Conservation (phyloP, 2,329 filamentous ascomycete genomes). For the Cercospora citrullina region DNA sequence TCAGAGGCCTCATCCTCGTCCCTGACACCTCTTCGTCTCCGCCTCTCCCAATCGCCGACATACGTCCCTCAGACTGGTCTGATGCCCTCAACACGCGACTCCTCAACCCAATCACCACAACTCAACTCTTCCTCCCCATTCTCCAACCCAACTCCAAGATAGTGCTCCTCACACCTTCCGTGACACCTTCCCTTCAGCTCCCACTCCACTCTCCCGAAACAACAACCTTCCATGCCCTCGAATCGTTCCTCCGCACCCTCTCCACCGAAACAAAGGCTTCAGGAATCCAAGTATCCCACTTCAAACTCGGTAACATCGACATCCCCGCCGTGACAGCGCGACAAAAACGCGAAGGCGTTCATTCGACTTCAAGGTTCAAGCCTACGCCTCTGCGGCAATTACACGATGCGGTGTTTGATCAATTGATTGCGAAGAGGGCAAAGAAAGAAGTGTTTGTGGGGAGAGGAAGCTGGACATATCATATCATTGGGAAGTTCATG, state of each 20-base stretch:
- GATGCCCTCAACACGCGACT: conserved; percentile 92
- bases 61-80: conserved; percentile 79
- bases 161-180: conserved; percentile 74
- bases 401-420: conserved; percentile 87
- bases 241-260: conserved; percentile 79
- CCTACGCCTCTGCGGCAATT: conserved; percentile 71
- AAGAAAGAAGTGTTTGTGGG: conserved; percentile 73
- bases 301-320: conserved; percentile 91
- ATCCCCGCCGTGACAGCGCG: conserved; percentile 62
- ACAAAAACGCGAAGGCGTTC: conserved; percentile 41
- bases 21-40: conserved; percentile 67
- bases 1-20: conserved; percentile 80
- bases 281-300: conserved; percentile 75
- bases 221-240: conserved; percentile 80
- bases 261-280: conserved; percentile 75
- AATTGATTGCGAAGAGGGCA: conserved; percentile 66
- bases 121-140: conserved; percentile 75
- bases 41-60: conserved; percentile 79
- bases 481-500: conserved; percentile 77
- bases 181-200: conserved; percentile 75
- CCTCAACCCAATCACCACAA: conserved; percentile 81
- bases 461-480: conserved; percentile 79
- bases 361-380: conserved; percentile 30
- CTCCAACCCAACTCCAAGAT: conserved; percentile 60
- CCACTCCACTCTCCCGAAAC: conserved; percentile 85